Conservation (phyloP, 306 rosid species). For the Aeschynomene evenia region DNA sequence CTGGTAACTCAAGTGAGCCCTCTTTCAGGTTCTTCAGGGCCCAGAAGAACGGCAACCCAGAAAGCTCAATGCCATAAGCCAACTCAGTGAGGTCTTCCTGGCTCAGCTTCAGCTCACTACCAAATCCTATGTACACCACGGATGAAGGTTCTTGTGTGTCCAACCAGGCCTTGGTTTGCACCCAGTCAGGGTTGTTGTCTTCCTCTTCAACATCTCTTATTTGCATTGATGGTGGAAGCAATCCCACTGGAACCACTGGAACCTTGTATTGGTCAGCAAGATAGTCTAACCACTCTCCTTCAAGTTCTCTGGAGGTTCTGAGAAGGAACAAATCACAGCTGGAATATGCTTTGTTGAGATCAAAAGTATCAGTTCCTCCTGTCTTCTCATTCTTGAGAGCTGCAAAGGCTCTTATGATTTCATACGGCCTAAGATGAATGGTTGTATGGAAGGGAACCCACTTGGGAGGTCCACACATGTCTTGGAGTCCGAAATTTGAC, state of each 20-base stretch:
- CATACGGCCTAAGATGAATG: slow-evolving; percentile 22
- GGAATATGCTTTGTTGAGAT: slow-evolving; percentile 34
- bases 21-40: slow-evolving; percentile 37
- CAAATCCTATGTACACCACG: slow-evolving; percentile 54
- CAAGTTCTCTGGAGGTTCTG: slow-evolving; percentile 41
- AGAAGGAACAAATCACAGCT: slow-evolving; percentile 39
- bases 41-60: slow-evolving; percentile 62
- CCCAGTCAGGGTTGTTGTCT: slow-evolving; percentile 35
- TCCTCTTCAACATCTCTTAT: slow-evolving; percentile 34
- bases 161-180: slow-evolving; percentile 29
- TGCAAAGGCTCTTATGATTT: slow-evolving; percentile 5
- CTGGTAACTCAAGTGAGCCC: slow-evolving; percentile 39
- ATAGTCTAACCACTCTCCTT: slow-evolving; percentile 40
- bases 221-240: slow-evolving; percentile 44
- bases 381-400: slow-evolving; percentile 11
- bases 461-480: slow-evolving; percentile 33
- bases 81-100: slow-evolving; percentile 39
- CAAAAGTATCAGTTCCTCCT: slow-evolving; percentile 3
- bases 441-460: slow-evolving; percentile 38
- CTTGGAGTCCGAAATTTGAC: not conserved
- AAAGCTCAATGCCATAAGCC: slow-evolving; percentile 49
- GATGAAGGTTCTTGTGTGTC: slow-evolving; percentile 25
- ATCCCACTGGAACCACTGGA: slow-evolving; percentile 37
- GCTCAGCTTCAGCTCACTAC: slow-evolving; percentile 57
- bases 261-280: slow-evolving; percentile 3